phyloP scores from a whole-genome alignment of 2,329 filamentous ascomycete species.

The Zasmidium angulare region DNA sequence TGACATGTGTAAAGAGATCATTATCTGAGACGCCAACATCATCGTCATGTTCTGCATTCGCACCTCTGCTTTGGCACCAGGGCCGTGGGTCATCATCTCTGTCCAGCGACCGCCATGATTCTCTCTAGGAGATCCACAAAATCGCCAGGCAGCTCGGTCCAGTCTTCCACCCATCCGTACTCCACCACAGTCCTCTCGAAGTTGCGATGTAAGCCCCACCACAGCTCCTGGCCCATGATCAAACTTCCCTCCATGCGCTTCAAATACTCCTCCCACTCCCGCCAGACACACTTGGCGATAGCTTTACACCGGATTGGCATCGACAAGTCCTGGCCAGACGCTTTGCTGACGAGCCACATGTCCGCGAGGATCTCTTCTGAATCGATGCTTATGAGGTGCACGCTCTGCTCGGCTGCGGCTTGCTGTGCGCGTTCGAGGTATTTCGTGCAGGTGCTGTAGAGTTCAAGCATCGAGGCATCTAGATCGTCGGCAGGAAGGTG shows the following conservation, averaged over 20 bases:
- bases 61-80: too few relatives aligned
- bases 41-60: too few relatives aligned
- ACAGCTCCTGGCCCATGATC: not conserved
- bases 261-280: constrained; percentile 17
- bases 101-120: not conserved
- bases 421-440: not conserved
- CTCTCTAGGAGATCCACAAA: constrained; percentile 1
- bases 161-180: constrained; percentile 2
- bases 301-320: constrained; percentile 14
- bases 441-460: not conserved
- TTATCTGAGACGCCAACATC: too few relatives aligned
- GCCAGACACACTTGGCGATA: constrained; percentile 18
- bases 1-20: too few relatives aligned
- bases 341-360: constrained; percentile 9
- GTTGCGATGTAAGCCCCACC: not conserved
- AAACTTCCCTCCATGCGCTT: constrained; percentile 2
- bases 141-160: not conserved
- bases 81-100: not conserved
- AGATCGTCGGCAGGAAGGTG: not conserved
- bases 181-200: constrained; percentile 7
- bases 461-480: not conserved
- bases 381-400: constrained; percentile 5
- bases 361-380: constrained; percentile 10
- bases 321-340: not conserved
- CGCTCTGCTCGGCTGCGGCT: not conserved